Base-by-base conservation (phyloP, 2,329 filamentous ascomycete species). In the Arthrinium phaeospermum region DNA sequence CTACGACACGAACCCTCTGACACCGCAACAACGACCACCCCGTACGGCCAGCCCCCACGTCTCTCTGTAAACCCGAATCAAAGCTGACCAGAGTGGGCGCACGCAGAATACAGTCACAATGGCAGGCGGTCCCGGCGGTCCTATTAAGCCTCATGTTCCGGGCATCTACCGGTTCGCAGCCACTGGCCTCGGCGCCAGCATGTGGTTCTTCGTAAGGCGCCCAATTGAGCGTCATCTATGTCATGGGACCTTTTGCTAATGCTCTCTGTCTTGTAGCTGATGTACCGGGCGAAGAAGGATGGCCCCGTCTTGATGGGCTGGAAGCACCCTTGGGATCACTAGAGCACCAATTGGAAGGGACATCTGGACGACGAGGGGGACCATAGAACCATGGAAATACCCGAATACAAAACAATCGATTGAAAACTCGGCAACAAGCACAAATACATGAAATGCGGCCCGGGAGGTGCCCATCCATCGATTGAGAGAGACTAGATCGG, bases 301-400 rank as follows among this genome's bases (percentile, higher is more conserved):
- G 95, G 57, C 71, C 89, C 96, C 34, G 96, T 91, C 71, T 86
- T 98, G 75, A 82, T 99, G 79, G 96, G 96, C 82, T 94, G 91
- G 93, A 98, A 95, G 87, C 96, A 98, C 84, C 96, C 95, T 76
- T 98, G 95, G 94, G 95, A 98, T 78, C 95, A 98, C 85, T 98
- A 87, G 89, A 47, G 24, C n/a, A 45, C 30, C 37, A 14, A 30
- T 70, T 41, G 24, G 27, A 68, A n/a, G 10, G 19, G 34, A 41
- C 22, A 41, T 4, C 4, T 19, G 34, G 22, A 41, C 19, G 30
- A 34, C 8, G 6, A 64, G 34, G 49, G 49, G 49, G 49, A 34
- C 57, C 34, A 41, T 24, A 41, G 57, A 41, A 41, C 27, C 34
- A 34, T 37, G 12, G 30, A 34, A 24, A 34, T 37, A 64, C 6